These are phyloP conservation scores for Epichloe typhina DNA, from an alignment of 2,329 filamentous ascomycete species.

Conservation along the genomic window DNA sequence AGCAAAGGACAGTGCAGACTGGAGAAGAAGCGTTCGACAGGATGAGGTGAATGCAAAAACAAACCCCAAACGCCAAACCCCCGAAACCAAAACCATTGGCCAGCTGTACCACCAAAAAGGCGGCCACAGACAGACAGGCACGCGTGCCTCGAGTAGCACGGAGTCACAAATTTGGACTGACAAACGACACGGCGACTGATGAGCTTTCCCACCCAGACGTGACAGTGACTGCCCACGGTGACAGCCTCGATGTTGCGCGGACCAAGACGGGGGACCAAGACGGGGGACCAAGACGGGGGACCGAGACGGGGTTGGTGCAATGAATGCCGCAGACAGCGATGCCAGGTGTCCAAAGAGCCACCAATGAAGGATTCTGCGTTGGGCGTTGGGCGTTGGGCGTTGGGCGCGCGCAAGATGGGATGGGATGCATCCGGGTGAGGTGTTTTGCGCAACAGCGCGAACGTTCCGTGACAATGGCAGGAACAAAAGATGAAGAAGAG, in stretches of 20 bases:
- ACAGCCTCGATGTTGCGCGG: too few relatives aligned
- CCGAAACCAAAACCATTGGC: neutral
- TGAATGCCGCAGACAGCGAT: too few relatives aligned
- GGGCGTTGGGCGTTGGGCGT: too few relatives aligned
- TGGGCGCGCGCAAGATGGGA: too few relatives aligned
- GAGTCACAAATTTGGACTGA: neutral
- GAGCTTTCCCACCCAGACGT: neutral
- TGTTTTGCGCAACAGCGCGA: neutral
- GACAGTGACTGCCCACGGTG: too few relatives aligned
- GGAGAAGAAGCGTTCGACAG: neutral
- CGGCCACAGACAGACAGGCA: neutral
- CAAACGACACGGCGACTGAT: neutral
- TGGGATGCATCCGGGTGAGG: neutral
- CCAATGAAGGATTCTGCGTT: too few relatives aligned
- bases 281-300: too few relatives aligned
- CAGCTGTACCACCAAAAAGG: slow-evolving; percentile 1
- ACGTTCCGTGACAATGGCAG: neutral
- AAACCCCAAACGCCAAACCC: neutral
- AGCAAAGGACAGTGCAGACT: neutral
- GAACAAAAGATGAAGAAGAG: neutral
- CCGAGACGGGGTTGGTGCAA: too few relatives aligned
- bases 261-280: too few relatives aligned
- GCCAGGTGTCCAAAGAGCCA: too few relatives aligned
- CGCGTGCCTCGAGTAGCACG: slow-evolving; percentile 1
- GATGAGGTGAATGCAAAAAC: neutral